Conservation (phyloP, 2,329 filamentous ascomycete species). For the Verticillium longisporum region DNA sequence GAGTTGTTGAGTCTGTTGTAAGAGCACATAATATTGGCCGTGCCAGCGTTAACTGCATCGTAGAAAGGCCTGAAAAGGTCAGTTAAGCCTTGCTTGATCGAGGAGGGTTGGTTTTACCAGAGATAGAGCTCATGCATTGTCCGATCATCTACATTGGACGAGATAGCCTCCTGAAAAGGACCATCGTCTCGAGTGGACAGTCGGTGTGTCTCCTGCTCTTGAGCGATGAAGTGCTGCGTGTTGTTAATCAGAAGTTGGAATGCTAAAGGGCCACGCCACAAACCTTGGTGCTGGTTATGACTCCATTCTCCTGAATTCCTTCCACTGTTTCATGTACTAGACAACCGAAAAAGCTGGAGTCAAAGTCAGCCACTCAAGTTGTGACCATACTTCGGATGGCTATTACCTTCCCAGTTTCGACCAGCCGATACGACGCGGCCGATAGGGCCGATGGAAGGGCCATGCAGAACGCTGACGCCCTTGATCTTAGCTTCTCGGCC, state of each 20-base stretch:
- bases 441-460: slow-evolving; percentile 24
- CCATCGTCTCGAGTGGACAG: slow-evolving; percentile 49
- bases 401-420: slow-evolving; percentile 32
- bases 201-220: slow-evolving; percentile 69
- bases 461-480: slow-evolving; percentile 26
- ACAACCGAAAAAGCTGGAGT: slow-evolving; percentile 19
- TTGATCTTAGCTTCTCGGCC: slow-evolving; percentile 26
- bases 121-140: slow-evolving; percentile 59
- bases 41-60: slow-evolving; percentile 57
- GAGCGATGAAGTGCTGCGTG: slow-evolving; percentile 62
- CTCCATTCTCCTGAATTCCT: slow-evolving; percentile 31
- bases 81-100: slow-evolving; percentile 53
- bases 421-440: slow-evolving; percentile 23
- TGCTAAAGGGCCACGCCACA: not conserved
- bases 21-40: slow-evolving; percentile 51
- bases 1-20: slow-evolving; percentile 69
- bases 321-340: slow-evolving; percentile 44
- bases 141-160: slow-evolving; percentile 53
- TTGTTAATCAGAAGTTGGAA: slow-evolving; percentile 23
- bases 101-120: slow-evolving; percentile 43
- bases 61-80: slow-evolving; percentile 52
- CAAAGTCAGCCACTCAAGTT: not conserved
- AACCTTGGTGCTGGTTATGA: slow-evolving; percentile 60
- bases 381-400: not conserved
- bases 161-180: slow-evolving; percentile 34